These are phyloP conservation scores for Aspergillus jensenii DNA, from an alignment of 2,329 filamentous ascomycete species.

Conservation along the genomic window DNA sequence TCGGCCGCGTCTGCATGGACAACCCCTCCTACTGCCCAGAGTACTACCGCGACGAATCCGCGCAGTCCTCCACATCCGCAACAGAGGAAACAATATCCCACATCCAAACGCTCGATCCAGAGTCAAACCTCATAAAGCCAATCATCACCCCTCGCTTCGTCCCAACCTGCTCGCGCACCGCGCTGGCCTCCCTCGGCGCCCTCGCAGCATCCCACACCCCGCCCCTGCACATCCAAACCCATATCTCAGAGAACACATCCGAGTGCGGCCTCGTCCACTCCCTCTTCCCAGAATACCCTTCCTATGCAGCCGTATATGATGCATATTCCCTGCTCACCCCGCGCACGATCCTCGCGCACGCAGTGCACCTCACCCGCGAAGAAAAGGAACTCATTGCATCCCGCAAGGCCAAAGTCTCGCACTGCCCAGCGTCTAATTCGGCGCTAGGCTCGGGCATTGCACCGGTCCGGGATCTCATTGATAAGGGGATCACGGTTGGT, in stretches of 20 bases:
- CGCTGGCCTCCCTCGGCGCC: constrained; percentile 63
- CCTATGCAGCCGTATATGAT: constrained; percentile 84
- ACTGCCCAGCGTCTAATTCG: constrained; percentile 86
- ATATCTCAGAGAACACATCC: constrained; percentile 77
- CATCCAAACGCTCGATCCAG: constrained; percentile 67
- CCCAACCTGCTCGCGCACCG: constrained; percentile 51
- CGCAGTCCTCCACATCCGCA: constrained; percentile 56
- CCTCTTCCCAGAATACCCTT: constrained; percentile 63
- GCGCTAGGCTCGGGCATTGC: constrained; percentile 78
- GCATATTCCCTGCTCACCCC: constrained; percentile 64
- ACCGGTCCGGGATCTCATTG: constrained; percentile 70
- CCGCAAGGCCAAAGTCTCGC: constrained; percentile 66
- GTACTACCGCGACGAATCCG: constrained; percentile 74
- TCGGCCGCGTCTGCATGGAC: constrained; percentile 97
- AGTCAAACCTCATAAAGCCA: constrained; percentile 62
- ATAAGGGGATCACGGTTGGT: constrained; percentile 74
- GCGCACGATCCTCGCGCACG: constrained; percentile 82
- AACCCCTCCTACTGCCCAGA: constrained; percentile 62
- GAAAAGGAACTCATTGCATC: constrained; percentile 66
- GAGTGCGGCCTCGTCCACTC: constrained; percentile 70
- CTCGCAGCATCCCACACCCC: constrained; percentile 64
- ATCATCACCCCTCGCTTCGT: constrained; percentile 74
- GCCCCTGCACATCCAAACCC: constrained; percentile 71
- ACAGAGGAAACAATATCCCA: constrained; percentile 64
- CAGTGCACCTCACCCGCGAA: constrained; percentile 67